phyloP scores from a whole-genome alignment of 345 rosid genomes.

The Passiflora organensis region DNA sequence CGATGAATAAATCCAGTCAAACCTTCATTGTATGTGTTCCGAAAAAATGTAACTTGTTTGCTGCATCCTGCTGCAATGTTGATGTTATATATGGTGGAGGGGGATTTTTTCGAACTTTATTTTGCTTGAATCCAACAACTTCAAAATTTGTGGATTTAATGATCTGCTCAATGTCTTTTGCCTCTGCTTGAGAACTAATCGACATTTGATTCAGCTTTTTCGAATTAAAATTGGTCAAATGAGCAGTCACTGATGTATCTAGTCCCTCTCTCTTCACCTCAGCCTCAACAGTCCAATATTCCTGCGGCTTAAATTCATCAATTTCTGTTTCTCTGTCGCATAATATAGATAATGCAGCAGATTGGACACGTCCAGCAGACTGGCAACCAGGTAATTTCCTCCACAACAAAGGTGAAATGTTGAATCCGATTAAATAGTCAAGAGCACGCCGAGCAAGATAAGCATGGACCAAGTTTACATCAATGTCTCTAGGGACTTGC shows the following conservation, averaged over 20 bases:
- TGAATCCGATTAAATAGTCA: slow-evolving; percentile 93
- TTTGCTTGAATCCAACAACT: slow-evolving; percentile 55
- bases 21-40: slow-evolving; percentile 89
- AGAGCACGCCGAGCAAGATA: slow-evolving; percentile 97
- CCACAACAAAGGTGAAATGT: slow-evolving; percentile 92
- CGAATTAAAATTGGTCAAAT: slow-evolving; percentile 58
- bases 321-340: slow-evolving; percentile 92
- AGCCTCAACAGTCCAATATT: slow-evolving; percentile 74
- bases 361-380: slow-evolving; percentile 97
- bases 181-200: slow-evolving; percentile 51
- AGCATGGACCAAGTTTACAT: slow-evolving; percentile 80
- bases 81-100: slow-evolving; percentile 97
- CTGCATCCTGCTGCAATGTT: slow-evolving; percentile 99
- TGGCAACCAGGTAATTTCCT: slow-evolving; percentile 96
- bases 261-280: slow-evolving; percentile 36
- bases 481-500: slow-evolving; percentile 75
- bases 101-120: slow-evolving; percentile 56
- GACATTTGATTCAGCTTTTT: slow-evolving; percentile 73
- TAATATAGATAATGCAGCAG: slow-evolving; percentile 88
- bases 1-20: slow-evolving; percentile 15
- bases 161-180: slow-evolving; percentile 50
- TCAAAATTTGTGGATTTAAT: slow-evolving; percentile 44
- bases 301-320: slow-evolving; percentile 77
- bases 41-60: slow-evolving; percentile 73
- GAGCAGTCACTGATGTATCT: slow-evolving; percentile 31